Conservation (phyloP, 2,329 filamentous ascomycete genomes). For the Colletotrichum navitas region DNA sequence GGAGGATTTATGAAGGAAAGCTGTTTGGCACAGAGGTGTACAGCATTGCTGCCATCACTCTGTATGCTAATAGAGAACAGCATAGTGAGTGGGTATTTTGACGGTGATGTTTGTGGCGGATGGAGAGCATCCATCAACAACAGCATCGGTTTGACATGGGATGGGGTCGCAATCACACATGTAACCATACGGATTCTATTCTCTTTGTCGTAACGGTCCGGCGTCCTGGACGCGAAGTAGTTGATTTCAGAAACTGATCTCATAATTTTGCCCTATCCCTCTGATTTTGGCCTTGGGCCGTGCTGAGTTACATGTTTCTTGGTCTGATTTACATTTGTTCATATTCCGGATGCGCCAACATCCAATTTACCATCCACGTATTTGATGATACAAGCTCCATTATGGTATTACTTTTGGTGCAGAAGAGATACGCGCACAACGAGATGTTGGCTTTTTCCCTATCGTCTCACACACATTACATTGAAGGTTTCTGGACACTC, state of each 20-base stretch:
- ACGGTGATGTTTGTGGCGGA: slow-evolving; percentile 11
- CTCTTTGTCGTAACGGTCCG: slow-evolving; percentile 37
- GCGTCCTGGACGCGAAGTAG: slow-evolving; percentile 41
- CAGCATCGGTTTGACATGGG: slow-evolving; percentile 26
- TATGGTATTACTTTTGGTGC: background rate
- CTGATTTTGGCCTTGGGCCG: background rate
- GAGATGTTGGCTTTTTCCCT: background rate
- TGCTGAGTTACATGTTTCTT: too few species aligned
- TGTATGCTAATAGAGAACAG: slow-evolving; percentile 11
- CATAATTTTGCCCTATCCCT: background rate
- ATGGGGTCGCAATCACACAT: slow-evolving; percentile 38
- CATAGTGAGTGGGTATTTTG: slow-evolving; percentile 11
- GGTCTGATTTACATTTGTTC: background rate
- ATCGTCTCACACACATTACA: background rate
- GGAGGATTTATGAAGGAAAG: slow-evolving; percentile 32
- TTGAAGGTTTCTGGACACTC: background rate
- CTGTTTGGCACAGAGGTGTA: background rate
- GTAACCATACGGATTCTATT: slow-evolving; percentile 40
- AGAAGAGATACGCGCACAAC: background rate
- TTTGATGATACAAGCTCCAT: background rate
- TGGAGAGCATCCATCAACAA: slow-evolving; percentile 14
- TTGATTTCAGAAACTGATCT: slow-evolving; percentile 32
- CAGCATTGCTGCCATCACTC: background rate
- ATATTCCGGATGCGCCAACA: background rate
- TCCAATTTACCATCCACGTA: background rate